Evolutionary conservation across 768 basidiomycete genomes (phyloP).

Genomic region (Pholiota conissans): DNA sequence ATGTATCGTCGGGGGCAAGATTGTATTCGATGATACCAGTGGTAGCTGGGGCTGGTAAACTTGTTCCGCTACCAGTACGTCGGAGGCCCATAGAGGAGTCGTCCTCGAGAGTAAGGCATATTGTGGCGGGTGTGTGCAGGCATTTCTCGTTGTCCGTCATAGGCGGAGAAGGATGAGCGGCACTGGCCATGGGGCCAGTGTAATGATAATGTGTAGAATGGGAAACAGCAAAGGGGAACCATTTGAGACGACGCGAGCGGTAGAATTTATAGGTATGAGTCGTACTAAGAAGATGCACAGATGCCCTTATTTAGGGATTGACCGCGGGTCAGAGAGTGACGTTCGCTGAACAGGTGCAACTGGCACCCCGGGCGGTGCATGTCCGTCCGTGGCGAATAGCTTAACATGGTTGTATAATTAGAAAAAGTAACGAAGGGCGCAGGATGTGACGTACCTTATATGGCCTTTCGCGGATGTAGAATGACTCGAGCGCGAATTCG

Average conservation of each 20-base stretch:
- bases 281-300: background rate
- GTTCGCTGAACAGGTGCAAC: background rate
- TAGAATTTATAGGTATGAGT: constrained; percentile 6
- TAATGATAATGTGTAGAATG: background rate
- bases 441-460: constrained; percentile 19
- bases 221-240: background rate
- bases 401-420: constrained; percentile 10
- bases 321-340: background rate
- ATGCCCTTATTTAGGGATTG: constrained; percentile 4
- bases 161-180: background rate
- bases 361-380: constrained; percentile 3
- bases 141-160: constrained; percentile 17
- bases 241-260: background rate
- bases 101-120: constrained; percentile 17
- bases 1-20: constrained; percentile 5
- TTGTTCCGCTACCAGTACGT: background rate
- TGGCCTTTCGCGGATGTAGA: constrained; percentile 10
- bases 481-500: constrained; percentile 8
- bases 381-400: constrained; percentile 19
- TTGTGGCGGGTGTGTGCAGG: constrained; percentile 11
- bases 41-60: background rate
- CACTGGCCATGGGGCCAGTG: constrained; percentile 3
- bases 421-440: constrained; percentile 1
- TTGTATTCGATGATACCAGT: background rate
- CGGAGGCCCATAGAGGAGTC: background rate